Evolutionary conservation across 2,329 filamentous ascomycete genomes (phyloP).

Genomic region (Paecilomyces sp.): DNA sequence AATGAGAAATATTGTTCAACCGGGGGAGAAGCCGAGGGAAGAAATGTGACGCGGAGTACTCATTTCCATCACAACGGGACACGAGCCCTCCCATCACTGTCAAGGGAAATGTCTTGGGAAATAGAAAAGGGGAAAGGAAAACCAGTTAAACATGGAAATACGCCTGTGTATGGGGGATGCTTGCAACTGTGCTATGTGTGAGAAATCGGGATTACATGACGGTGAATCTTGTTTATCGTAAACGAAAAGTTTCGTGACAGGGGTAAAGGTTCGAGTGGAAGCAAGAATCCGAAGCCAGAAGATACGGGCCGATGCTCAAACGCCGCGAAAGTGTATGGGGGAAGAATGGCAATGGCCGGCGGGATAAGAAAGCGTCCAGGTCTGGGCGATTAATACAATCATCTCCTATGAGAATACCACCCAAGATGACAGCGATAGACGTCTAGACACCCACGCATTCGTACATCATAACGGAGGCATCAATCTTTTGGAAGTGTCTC

Average conservation of each 20-base stretch:
- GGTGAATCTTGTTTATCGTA: constrained; percentile 42
- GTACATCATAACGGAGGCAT: not conserved
- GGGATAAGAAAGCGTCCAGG: not conserved
- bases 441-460: not conserved
- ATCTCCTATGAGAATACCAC: not conserved
- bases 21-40: not conserved
- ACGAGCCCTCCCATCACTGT: not conserved
- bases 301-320: constrained; percentile 10
- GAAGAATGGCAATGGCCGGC: not conserved
- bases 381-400: not conserved
- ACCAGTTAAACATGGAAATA: constrained; percentile 26
- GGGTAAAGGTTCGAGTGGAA: constrained; percentile 8
- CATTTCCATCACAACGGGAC: constrained; percentile 1
- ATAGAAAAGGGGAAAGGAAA: constrained; percentile 12
- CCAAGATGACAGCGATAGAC: not conserved
- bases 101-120: not conserved
- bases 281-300: constrained; percentile 8
- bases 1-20: not conserved
- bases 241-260: constrained; percentile 20
- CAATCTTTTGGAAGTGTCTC: not conserved
- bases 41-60: not conserved
- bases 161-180: constrained; percentile 36
- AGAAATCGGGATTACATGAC: constrained; percentile 36
- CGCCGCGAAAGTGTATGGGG: not conserved
- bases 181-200: constrained; percentile 15